Percentiles rank a stretch among this genome's conserved stretches.
Conservation (phyloP, 2,329 filamentous ascomycete genomes). For the Exserohilum rostratum region DNA sequence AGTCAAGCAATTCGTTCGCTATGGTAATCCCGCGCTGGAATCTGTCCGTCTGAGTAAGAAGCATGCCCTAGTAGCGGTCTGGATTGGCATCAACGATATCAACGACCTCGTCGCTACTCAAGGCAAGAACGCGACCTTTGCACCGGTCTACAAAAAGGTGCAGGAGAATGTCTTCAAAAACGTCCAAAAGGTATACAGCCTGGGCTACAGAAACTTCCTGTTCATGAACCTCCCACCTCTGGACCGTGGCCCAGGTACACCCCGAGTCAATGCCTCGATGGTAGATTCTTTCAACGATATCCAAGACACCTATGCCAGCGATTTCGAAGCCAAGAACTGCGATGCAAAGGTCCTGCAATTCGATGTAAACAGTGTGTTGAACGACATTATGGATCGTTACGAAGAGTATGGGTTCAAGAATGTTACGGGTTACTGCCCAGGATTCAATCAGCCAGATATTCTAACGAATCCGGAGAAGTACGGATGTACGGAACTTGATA, state of each 20-base stretch:
- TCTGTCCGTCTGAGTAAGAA: slow-evolving; percentile 38
- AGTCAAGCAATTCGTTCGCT: slow-evolving; percentile 55
- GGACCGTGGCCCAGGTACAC: slow-evolving; percentile 50
- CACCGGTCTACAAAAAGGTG: slow-evolving; percentile 53
- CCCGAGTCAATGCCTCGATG: slow-evolving; percentile 55
- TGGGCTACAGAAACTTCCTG: slow-evolving; percentile 56
- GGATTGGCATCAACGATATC: slow-evolving; percentile 65
- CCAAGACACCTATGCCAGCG: slow-evolving; percentile 42
- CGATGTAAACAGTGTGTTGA: slow-evolving; percentile 53
- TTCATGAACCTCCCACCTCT: slow-evolving; percentile 61
- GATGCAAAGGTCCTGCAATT: slow-evolving; percentile 52
- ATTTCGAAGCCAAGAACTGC: slow-evolving; percentile 42
- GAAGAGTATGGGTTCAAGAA: slow-evolving; percentile 53
- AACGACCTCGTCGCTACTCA: slow-evolving; percentile 53
- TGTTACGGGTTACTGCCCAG: slow-evolving; percentile 53
- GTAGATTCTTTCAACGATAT: slow-evolving; percentile 54
- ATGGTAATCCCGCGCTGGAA: slow-evolving; percentile 52
- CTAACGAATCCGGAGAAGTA: slow-evolving; percentile 51
- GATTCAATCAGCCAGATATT: slow-evolving; percentile 56
- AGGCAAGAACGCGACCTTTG: slow-evolving; percentile 52
- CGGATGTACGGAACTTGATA: slow-evolving; percentile 52
- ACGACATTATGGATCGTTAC: slow-evolving; percentile 52
- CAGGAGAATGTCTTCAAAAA: slow-evolving; percentile 51
- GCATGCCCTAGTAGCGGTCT: slow-evolving; percentile 57
- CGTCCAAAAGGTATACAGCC: slow-evolving; percentile 49